phyloP scores from a whole-genome alignment of 805 yeast species.

The Ogataea pini region DNA sequence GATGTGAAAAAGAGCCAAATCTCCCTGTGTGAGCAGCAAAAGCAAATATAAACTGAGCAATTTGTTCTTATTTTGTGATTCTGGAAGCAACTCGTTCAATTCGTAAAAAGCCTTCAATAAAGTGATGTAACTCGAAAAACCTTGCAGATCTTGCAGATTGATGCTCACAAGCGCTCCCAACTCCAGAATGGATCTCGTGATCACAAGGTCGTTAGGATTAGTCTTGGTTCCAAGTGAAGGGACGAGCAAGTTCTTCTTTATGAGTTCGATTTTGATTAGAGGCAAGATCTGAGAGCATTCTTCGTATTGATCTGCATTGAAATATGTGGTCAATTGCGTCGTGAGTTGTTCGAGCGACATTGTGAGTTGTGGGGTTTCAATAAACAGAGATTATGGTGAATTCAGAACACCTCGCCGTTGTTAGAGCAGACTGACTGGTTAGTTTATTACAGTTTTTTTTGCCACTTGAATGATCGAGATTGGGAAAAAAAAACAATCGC shows the following conservation, averaged over 20 bases:
- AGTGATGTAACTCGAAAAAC: constrained; percentile 70
- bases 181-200: constrained; percentile 82
- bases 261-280: constrained; percentile 73
- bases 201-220: constrained; percentile 65
- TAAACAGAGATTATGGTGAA: neutral
- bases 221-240: constrained; percentile 49
- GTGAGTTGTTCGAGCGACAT: constrained; percentile 73
- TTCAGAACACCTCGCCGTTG: too few relatives aligned
- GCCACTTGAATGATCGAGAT: neutral
- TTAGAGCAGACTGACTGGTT: neutral
- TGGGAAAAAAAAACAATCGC: neutral
- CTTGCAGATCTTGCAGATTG: constrained; percentile 56
- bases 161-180: constrained; percentile 83
- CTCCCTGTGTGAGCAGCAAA: constrained; percentile 77
- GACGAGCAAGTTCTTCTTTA: constrained; percentile 73
- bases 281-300: constrained; percentile 64
- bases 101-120: constrained; percentile 80
- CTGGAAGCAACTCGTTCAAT: constrained; percentile 28
- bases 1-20: constrained; percentile 84
- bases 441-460: neutral
- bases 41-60: constrained; percentile 75
- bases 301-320: constrained; percentile 59
- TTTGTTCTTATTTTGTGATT: constrained; percentile 65
- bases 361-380: neutral
- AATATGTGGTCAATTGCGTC: constrained; percentile 64